These are phyloP conservation scores for Luzula sylvatica DNA, from an alignment of 176 grass and related monocot genomes.

Conservation along the genomic window DNA sequence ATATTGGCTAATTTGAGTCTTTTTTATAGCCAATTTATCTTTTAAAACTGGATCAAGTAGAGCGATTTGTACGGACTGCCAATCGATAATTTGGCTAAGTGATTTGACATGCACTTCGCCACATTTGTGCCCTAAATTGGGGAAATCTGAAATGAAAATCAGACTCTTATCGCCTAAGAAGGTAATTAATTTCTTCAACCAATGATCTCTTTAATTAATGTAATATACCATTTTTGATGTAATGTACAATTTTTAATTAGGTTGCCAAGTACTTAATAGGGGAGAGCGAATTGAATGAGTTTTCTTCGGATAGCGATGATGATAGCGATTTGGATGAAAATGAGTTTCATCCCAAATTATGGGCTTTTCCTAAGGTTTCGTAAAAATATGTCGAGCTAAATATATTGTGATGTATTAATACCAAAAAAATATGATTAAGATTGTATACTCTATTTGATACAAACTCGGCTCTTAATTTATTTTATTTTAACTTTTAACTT, in stretches of 20 bases:
- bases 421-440: too few relatives aligned
- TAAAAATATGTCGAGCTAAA: too few relatives aligned
- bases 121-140: constrained; percentile 39
- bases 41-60: constrained; percentile 49
- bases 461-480: too few relatives aligned
- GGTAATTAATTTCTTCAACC: constrained; percentile 27
- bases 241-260: not conserved
- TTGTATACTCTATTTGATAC: too few relatives aligned
- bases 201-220: not conserved
- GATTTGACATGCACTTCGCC: constrained; percentile 33
- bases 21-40: constrained; percentile 27
- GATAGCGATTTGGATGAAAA: constrained; percentile 14
- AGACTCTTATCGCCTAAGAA: constrained; percentile 38
- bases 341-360: constrained; percentile 5
- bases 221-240: not conserved
- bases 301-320: not conserved
- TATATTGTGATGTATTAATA: too few relatives aligned
- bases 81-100: constrained; percentile 69
- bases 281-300: not conserved
- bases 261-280: not conserved
- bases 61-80: constrained; percentile 40
- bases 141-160: constrained; percentile 33
- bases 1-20: constrained; percentile 2
- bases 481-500: too few relatives aligned
- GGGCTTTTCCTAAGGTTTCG: not conserved